phyloP scores from a whole-genome alignment of 73 alveolate species.

The Symbiodinium natans region DNA sequence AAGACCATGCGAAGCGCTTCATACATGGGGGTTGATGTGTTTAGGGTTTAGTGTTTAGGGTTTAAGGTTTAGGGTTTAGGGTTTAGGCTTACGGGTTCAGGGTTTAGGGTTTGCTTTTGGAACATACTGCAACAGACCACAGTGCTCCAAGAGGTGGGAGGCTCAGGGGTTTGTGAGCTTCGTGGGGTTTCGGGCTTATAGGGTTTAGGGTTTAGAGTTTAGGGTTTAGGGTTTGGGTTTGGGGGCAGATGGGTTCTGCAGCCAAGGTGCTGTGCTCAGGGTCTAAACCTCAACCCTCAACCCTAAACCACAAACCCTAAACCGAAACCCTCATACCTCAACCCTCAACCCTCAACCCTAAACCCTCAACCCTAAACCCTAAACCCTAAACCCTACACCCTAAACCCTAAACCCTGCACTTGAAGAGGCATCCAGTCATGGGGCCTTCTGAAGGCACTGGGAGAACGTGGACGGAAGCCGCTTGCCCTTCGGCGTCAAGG shows the following conservation, averaged over 20 bases:
- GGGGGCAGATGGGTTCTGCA: no score
- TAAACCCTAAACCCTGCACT: no score
- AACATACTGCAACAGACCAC: no score
- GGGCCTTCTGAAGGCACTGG: background rate
- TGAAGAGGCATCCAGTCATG: background rate
- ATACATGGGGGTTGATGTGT: no score
- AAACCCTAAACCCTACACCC: background rate
- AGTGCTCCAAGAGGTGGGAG: background rate
- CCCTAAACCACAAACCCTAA: no score
- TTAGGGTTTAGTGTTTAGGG: no score
- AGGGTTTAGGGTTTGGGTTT: no score
- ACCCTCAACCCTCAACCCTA: background rate
- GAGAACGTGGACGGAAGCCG: background rate
- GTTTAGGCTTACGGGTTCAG: background rate
- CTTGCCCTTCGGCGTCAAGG: background rate
- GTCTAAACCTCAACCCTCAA: background rate
- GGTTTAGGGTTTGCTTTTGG: background rate
- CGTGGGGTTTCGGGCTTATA: background rate
- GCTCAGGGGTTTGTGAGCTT: background rate
- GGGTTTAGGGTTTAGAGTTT: background rate
- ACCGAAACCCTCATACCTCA: background rate
- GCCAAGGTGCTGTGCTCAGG: background rate
- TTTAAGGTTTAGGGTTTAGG: no score
- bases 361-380: background rate
- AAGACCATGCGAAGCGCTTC: background rate